Evolutionary conservation across 169 alveolate species (phyloP).

Genomic region (Cryptosporidium tyzzeri): DNA sequence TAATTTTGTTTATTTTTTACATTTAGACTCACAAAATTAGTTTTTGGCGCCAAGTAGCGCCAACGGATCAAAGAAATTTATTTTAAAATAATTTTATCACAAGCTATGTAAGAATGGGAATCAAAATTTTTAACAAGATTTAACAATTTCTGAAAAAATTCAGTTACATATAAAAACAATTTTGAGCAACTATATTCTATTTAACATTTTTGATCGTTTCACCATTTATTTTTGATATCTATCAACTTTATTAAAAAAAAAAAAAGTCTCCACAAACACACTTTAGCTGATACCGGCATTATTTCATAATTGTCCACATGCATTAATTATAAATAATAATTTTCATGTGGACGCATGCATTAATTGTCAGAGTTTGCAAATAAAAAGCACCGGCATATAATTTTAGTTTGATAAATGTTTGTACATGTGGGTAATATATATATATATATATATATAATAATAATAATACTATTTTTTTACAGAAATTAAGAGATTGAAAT

Average conservation of each 20-base stretch:
- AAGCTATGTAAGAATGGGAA: no score
- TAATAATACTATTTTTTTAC: no score
- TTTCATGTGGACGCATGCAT: conserved; percentile 22
- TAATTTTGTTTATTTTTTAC: not conserved
- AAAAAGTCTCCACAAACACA: not conserved
- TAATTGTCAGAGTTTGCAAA: not conserved
- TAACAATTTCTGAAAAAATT: no score
- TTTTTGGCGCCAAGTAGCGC: conserved; percentile 2
- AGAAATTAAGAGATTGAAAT: not conserved
- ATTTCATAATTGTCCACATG: not conserved
- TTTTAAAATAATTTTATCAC: not conserved
- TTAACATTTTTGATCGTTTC: not conserved
- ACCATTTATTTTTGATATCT: no score
- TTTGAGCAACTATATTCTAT: no score
- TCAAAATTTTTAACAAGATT: no score
- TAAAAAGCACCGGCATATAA: not conserved
- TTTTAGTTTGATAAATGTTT: not conserved
- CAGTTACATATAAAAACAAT: not conserved
- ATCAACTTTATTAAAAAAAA: no score
- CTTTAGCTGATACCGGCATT: conserved; percentile 3
- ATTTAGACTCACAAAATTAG: conserved; percentile 7
- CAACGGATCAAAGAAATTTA: conserved; percentile 13
- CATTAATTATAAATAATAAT: not conserved
- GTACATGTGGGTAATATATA: not conserved
- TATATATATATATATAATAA: not conserved